Evolutionary conservation across 2,329 filamentous ascomycete genomes (phyloP).

Genomic region (Penicillium sp.): DNA sequence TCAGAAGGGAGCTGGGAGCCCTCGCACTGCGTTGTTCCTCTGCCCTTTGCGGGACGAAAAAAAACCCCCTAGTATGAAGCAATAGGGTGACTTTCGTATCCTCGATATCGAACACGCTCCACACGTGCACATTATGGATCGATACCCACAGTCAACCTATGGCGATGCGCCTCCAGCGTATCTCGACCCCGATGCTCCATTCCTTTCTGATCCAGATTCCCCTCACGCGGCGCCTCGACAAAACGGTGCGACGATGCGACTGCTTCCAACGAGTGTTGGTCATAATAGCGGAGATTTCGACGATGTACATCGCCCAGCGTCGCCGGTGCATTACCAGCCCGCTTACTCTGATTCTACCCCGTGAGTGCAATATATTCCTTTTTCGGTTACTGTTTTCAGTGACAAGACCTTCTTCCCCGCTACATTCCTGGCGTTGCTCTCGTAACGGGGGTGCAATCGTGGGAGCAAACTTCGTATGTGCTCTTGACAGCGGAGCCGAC

Average conservation of each 20-base stretch:
- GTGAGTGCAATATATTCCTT: constrained; percentile 29
- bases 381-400: constrained; percentile 1
- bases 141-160: constrained; percentile 30
- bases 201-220: constrained; percentile 28
- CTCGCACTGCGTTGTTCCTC: too few relatives aligned
- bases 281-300: constrained; percentile 31
- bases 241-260: constrained; percentile 40
- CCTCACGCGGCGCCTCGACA: constrained; percentile 21
- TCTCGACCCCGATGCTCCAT: constrained; percentile 24
- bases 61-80: constrained; percentile 12
- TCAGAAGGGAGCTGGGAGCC: too few relatives aligned
- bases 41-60: too few relatives aligned
- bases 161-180: constrained; percentile 42
- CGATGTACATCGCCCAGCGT: constrained; percentile 21
- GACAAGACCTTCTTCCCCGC: constrained; percentile 11
- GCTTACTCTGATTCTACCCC: constrained; percentile 25
- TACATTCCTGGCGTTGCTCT: constrained; percentile 23
- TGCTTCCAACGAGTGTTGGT: constrained; percentile 36
- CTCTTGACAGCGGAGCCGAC: constrained; percentile 7
- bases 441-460: constrained; percentile 13
- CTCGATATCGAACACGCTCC: constrained; percentile 11
- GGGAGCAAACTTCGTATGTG: neutral
- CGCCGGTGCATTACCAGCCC: constrained; percentile 25
- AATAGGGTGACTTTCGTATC: constrained; percentile 6
- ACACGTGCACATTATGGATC: constrained; percentile 19